phyloP scores from a whole-genome alignment of 2,329 filamentous ascomycete genomes.

The Phoma sp. region DNA sequence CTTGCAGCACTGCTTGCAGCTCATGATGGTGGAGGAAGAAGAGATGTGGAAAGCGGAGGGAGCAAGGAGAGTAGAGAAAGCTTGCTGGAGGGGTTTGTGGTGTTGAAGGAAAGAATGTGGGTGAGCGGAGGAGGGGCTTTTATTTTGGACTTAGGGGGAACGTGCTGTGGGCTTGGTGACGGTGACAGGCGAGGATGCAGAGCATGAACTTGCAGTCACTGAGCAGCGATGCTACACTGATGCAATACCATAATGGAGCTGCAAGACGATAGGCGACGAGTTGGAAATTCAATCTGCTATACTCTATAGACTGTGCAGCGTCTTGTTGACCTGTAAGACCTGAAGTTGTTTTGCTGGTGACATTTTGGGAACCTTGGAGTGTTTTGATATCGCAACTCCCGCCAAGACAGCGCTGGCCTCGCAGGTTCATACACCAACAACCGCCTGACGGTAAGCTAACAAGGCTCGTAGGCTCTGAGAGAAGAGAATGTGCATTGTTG shows the following conservation, averaged over 20 bases:
- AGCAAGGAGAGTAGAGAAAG: not conserved
- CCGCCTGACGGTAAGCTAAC: too few species aligned
- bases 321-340: not conserved
- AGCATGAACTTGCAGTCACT: not conserved
- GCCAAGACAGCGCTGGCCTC: not conserved
- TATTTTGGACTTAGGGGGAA: not conserved
- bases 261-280: not conserved
- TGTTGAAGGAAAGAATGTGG: not conserved
- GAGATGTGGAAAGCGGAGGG: not conserved
- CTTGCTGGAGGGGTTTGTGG: not conserved
- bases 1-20: not conserved
- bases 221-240: not conserved
- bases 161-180: not conserved
- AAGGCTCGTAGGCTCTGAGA: too few species aligned
- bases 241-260: not conserved
- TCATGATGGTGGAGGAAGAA: not conserved
- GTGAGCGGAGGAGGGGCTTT: not conserved
- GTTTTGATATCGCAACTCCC: not conserved
- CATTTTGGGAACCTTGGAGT: not conserved
- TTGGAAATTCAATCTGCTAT: not conserved
- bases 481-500: too few species aligned
- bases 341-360: not conserved
- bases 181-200: not conserved
- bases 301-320: not conserved
- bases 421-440: not conserved